phyloP scores from a whole-genome alignment of 2,329 filamentous ascomycete species.

The Aspergillus bombycis region DNA sequence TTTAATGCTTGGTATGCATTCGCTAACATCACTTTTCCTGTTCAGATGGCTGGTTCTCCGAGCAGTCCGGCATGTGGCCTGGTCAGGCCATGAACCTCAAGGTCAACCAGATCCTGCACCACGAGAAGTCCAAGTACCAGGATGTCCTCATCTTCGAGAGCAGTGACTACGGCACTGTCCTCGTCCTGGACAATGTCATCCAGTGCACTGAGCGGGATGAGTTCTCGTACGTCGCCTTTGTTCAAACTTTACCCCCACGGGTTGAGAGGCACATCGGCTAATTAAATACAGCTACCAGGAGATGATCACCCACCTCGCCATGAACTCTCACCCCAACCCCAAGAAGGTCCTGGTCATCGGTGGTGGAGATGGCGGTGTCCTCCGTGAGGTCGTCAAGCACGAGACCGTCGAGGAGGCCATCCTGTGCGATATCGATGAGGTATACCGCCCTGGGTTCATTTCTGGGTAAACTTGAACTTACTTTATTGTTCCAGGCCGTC shows the following conservation, averaged over 20 bases:
- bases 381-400: constrained; percentile 99
- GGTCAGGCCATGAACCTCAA: constrained; percentile 98
- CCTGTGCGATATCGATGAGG: constrained; percentile 98
- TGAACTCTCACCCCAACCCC: constrained; percentile 97
- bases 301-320: constrained; percentile 98
- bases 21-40: constrained; percentile 14
- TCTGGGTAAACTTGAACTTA: not conserved
- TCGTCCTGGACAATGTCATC: constrained; percentile 98
- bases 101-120: constrained; percentile 96
- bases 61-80: constrained; percentile 98
- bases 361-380: constrained; percentile 93
- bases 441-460: constrained; percentile 33
- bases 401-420: constrained; percentile 93
- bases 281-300: constrained; percentile 74
- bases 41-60: constrained; percentile 99
- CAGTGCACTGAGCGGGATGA: constrained; percentile 98
- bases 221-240: constrained; percentile 68
- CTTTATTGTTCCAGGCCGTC: constrained; percentile 65
- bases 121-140: constrained; percentile 99
- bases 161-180: constrained; percentile 91
- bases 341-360: constrained; percentile 99
- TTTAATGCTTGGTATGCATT: not conserved
- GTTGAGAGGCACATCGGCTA: not conserved
- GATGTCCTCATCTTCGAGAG: constrained; percentile 99
- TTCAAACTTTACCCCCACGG: not conserved